Percentiles rank a stretch among this genome's conserved stretches.
Evolutionary conservation across 2,329 filamentous ascomycete species (phyloP).

Genomic region (Neofusicoccum sp.): DNA sequence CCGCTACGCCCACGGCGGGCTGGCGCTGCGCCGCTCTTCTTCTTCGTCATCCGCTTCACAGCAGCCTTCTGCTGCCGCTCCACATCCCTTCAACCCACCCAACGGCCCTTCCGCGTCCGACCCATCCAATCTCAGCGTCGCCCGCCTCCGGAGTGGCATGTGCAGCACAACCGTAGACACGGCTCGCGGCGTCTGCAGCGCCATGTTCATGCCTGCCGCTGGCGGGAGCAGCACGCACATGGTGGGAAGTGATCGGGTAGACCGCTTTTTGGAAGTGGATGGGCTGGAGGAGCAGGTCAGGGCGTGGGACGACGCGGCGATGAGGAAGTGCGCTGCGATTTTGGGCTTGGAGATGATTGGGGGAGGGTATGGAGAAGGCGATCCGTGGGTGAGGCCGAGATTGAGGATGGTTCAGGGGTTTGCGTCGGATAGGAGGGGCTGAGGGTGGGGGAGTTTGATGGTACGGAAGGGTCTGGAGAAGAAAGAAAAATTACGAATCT

Average conservation of each 20-base stretch:
- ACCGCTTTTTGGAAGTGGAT: not conserved
- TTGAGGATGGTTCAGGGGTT: constrained; percentile 6
- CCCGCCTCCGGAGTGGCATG: not conserved
- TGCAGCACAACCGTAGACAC: not conserved
- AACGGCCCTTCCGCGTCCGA: too few relatives aligned
- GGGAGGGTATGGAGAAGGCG: not conserved
- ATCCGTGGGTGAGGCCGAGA: not conserved
- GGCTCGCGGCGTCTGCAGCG: not conserved
- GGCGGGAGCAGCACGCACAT: not conserved
- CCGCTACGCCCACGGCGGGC: not conserved
- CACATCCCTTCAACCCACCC: too few relatives aligned
- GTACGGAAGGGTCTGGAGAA: too few relatives aligned
- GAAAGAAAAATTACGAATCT: too few relatives aligned
- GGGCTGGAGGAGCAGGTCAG: not conserved
- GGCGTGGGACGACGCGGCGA: not conserved
- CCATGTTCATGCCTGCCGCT: not conserved
- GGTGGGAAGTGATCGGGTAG: not conserved
- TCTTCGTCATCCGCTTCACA: not conserved
- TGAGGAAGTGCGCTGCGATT: not conserved
- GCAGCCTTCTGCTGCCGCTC: not conserved
- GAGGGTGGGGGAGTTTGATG: not conserved
- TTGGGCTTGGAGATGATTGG: not conserved
- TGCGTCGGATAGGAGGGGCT: not conserved
- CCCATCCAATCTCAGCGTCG: not conserved
- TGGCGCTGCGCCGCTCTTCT: not conserved